A percentile compares a stretch with the other conserved stretches of the same genome.
These are phyloP conservation scores for Aspergillus japonicus DNA, from an alignment of 2,329 filamentous ascomycete genomes.

Conservation along the genomic window DNA sequence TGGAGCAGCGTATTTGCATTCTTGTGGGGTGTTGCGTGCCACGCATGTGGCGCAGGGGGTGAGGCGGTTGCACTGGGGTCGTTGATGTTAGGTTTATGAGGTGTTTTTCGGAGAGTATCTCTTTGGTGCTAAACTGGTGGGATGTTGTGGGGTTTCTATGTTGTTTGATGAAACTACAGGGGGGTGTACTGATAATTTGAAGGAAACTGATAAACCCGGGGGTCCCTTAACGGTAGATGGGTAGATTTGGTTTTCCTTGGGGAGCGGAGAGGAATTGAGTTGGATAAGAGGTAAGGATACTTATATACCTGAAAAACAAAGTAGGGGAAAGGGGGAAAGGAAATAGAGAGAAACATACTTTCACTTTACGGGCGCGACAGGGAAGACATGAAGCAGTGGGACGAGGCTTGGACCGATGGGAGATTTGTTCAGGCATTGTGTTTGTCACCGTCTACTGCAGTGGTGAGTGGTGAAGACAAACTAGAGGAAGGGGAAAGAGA, in stretches of 20 bases:
- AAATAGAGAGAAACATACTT: constrained; percentile 8
- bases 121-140: neutral
- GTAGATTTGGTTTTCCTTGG: neutral
- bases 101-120: neutral
- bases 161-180: neutral
- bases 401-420: constrained; percentile 14
- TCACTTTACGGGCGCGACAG: constrained; percentile 19
- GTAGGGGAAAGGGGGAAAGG: neutral
- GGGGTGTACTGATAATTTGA: too few relatives aligned
- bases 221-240: too few relatives aligned
- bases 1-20: constrained; percentile 19
- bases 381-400: constrained; percentile 18
- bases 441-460: too few relatives aligned
- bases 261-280: neutral
- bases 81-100: neutral
- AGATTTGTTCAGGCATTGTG: neutral
- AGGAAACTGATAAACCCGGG: too few relatives aligned
- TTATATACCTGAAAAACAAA: too few relatives aligned
- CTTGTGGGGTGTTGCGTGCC: constrained; percentile 10
- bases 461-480: too few relatives aligned
- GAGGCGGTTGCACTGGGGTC: constrained; percentile 17
- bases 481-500: too few relatives aligned
- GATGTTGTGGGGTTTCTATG: neutral
- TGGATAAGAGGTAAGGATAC: too few relatives aligned
- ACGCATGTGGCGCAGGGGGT: constrained; percentile 19